Conservation (phyloP, 768 basidiomycete species). For the Tylopilus cervinicoccineus region DNA sequence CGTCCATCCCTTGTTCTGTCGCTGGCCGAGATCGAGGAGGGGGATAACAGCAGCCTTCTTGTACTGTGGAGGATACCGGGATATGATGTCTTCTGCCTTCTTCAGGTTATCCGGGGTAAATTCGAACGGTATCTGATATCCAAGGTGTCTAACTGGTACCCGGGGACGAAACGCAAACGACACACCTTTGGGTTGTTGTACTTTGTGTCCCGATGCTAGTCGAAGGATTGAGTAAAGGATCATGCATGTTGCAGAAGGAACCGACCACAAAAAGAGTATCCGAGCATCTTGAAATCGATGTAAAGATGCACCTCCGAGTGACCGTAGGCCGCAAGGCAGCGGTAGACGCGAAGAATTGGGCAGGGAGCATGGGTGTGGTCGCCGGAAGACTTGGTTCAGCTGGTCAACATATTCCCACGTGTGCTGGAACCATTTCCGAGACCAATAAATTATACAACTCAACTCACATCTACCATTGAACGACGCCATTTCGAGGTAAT, state of each 20-base stretch:
- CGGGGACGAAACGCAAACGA: neutral
- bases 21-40: conserved; percentile 91
- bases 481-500: conserved; percentile 64
- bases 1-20: conserved; percentile 98
- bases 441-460: neutral
- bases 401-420: conserved; percentile 14
- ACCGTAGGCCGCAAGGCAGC: conserved; percentile 16
- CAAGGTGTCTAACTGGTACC: neutral
- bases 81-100: conserved; percentile 84
- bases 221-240: conserved; percentile 13
- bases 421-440: neutral
- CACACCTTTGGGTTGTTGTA: conserved; percentile 90
- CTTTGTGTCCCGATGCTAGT: conserved; percentile 88
- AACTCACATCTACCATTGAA: conserved; percentile 50
- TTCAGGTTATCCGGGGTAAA: conserved; percentile 80
- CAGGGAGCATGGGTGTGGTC: conserved; percentile 20
- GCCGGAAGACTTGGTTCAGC: neutral
- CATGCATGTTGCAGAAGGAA: conserved; percentile 19
- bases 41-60: conserved; percentile 99
- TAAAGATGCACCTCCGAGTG: conserved; percentile 31
- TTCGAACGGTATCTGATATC: conserved; percentile 78
- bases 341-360: conserved; percentile 11
- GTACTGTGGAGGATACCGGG: conserved; percentile 94
- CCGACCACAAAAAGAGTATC: conserved; percentile 87
- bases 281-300: conserved; percentile 50